These are phyloP conservation scores for Carex littledalei DNA, from an alignment of 176 grass and related monocot species.

Conservation along the genomic window DNA sequence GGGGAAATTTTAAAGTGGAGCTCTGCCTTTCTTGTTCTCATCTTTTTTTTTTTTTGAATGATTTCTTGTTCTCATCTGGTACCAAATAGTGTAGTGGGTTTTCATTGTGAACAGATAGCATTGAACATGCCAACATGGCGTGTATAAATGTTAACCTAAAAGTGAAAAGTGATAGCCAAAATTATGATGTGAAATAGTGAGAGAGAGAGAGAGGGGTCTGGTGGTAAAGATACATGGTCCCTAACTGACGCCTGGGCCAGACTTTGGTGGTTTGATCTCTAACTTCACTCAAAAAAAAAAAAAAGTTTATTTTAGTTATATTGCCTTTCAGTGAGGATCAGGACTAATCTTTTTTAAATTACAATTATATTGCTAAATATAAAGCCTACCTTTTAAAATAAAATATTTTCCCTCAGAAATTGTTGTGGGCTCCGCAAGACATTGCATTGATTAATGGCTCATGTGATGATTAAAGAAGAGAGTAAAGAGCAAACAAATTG, in stretches of 20 bases:
- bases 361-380: too few species aligned
- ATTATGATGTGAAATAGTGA: background rate
- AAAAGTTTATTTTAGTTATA: background rate
- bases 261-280: too few species aligned
- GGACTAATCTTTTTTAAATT: too few species aligned
- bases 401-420: background rate
- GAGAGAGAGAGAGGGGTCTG: background rate
- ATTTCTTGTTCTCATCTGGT: background rate
- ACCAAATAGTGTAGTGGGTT: background rate
- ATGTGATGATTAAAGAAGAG: background rate
- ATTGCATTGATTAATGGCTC: background rate
- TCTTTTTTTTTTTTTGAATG: background rate
- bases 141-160: background rate
- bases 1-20: background rate
- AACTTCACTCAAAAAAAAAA: too few species aligned
- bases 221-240: too few species aligned
- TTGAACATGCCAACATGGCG: constrained; percentile 3
- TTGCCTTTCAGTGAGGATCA: too few species aligned
- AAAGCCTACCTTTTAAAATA: background rate
- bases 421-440: background rate
- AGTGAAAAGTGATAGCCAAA: background rate
- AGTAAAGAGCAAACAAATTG: background rate
- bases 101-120: constrained; percentile 4
- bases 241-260: too few species aligned
- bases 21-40: constrained; percentile 1